These are phyloP conservation scores for Boletus nobilissimus DNA, from an alignment of 1,284 basidiomycete genomes.

Conservation along the genomic window DNA sequence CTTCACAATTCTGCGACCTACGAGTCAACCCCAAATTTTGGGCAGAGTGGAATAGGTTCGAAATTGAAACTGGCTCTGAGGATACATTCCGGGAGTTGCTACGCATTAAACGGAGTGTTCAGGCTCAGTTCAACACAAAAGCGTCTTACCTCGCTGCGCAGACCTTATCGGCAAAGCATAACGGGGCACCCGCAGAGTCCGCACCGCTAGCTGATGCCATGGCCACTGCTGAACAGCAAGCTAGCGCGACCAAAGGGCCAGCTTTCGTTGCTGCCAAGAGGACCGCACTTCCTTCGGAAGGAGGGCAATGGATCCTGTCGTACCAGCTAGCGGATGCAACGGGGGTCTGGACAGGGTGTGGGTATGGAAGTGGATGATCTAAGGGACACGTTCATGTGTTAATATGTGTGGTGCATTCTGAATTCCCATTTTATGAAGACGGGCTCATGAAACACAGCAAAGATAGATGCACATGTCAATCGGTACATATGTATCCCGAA, in stretches of 20 bases:
- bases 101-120: slow-evolving; percentile 96
- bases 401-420: neutral
- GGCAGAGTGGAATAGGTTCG: slow-evolving; percentile 97
- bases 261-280: slow-evolving; percentile 75
- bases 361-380: slow-evolving; percentile 56
- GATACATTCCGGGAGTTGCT: slow-evolving; percentile 99
- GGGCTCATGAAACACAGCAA: neutral
- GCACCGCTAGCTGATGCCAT: slow-evolving; percentile 71
- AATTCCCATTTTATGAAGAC: neutral
- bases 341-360: slow-evolving; percentile 24
- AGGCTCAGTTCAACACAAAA: slow-evolving; percentile 99
- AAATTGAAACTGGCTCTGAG: slow-evolving; percentile 97
- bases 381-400: slow-evolving; percentile 58
- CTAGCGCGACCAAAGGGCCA: slow-evolving; percentile 57
- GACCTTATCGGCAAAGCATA: slow-evolving; percentile 75
- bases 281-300: slow-evolving; percentile 51
- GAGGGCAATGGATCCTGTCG: too few relatives aligned
- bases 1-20: slow-evolving; percentile 98
- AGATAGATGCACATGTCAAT: neutral
- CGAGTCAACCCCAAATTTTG: slow-evolving; percentile 92
- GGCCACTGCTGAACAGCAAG: slow-evolving; percentile 71
- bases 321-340: slow-evolving; percentile 25
- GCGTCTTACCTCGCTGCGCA: slow-evolving; percentile 89
- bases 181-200: slow-evolving; percentile 64
- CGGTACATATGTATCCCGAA: neutral